Percentiles rank a stretch among this genome's conserved stretches.
Conservation (phyloP, 495 filamentous ascomycete genomes). For the Xylaria sp. region DNA sequence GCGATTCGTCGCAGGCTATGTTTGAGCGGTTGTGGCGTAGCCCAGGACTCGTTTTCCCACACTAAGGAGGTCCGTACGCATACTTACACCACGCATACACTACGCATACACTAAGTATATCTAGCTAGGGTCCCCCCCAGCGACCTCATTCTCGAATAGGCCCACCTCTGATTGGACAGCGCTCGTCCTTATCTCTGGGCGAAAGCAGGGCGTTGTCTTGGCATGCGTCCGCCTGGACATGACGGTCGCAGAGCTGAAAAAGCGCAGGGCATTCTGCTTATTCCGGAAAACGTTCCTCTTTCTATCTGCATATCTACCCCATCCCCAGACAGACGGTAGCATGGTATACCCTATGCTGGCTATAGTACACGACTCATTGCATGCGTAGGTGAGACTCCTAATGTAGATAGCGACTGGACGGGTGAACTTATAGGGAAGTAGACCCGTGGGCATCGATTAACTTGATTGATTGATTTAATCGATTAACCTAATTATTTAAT, state of each 20-base stretch:
- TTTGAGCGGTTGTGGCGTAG: neutral
- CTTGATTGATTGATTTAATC: too few relatives aligned
- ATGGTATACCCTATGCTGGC: neutral
- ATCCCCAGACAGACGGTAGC: neutral
- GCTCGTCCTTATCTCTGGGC: constrained; percentile 19
- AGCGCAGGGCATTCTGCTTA: neutral
- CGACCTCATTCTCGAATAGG: neutral
- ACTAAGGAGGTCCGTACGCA: neutral
- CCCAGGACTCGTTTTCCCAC: neutral
- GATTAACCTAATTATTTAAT: too few relatives aligned
- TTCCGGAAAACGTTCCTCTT: constrained; percentile 24
- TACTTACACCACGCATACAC: too few relatives aligned
- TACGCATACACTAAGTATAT: too few relatives aligned
- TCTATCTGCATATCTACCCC: neutral
- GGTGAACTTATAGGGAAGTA: neutral
- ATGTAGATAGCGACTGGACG: neutral
- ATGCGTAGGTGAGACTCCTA: too few relatives aligned
- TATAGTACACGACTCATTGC: neutral
- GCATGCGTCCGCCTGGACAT: neutral
- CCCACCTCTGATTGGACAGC: constrained; percentile 4
- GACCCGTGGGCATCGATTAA: too few relatives aligned
- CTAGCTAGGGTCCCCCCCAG: neutral
- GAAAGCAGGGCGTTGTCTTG: constrained; percentile 11
- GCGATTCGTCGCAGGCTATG: neutral
- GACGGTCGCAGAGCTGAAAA: constrained; percentile 21